Base-by-base conservation (phyloP, 2,329 filamentous ascomycete species). In the Aspergillus eucalypticola region DNA sequence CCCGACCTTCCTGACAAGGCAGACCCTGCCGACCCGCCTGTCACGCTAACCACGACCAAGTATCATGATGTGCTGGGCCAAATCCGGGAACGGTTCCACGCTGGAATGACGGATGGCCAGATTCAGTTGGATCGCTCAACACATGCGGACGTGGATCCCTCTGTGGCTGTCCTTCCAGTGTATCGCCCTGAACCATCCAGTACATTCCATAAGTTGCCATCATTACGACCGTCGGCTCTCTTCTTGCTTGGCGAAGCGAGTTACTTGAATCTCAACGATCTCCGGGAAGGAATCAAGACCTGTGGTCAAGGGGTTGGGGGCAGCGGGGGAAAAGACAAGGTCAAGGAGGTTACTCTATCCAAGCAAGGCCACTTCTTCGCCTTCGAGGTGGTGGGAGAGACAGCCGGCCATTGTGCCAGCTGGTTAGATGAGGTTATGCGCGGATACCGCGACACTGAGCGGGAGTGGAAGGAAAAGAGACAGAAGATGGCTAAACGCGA, bases 51-150 rank as follows among this genome's bases (percentile, higher is more conserved):
- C 17, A 55, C 53, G 27, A 35, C 53, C 5, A 55, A 55, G 25
- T 46, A 55, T 21, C 53, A 55, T 15, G 53, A 55, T 56, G 25
- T 38, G 7, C 69, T 73, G 50, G 71, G 69, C 11, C 75, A 75
- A 57, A 46, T 69, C 7, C 67, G 73, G 3, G 66, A 69, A 13
- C 73, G 71, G 55, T 66, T 32, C 66, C 71, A 35, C 71, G 69
- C 54, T 67, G 52, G 41, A 67, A 66, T n/a, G 62, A 71, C 44
- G 73, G 69, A 55, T 57, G 69, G 49, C 67, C 69, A 58, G 71
- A 64, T 38, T 66, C 55, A 51, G 25, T 29, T 29, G 58, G 57
- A 1, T 46, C 60, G 23, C 56, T 59, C 35, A 55, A 64, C 41
- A 53, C 63, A 38, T 39, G 56, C 63, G 11, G 57, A 65, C 10